phyloP scores from a whole-genome alignment of 768 basidiomycete species.

The Boletus edulis region DNA sequence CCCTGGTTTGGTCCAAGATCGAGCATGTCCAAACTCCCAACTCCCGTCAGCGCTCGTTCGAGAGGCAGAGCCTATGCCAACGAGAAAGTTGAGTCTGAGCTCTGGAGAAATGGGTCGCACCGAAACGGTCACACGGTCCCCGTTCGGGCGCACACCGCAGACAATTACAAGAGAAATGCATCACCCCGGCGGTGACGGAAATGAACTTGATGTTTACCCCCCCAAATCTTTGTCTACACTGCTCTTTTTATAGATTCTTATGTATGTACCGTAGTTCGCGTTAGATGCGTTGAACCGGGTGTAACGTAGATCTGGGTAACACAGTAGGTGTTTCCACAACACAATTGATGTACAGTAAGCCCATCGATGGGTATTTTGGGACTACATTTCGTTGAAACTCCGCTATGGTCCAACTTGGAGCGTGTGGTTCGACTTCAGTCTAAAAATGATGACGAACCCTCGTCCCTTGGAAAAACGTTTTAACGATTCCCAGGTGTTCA shows the following conservation, averaged over 20 bases:
- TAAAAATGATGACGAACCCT: conserved; percentile 17
- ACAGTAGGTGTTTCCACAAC: too few species aligned
- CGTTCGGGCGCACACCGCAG: conserved; percentile 28
- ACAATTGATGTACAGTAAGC: too few species aligned
- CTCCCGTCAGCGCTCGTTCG: conserved; percentile 39
- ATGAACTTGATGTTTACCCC: conserved; percentile 7
- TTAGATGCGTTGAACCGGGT: conserved; percentile 5
- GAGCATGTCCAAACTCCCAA: conserved; percentile 38
- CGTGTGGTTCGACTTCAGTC: conserved; percentile 4
- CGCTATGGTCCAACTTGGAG: not conserved
- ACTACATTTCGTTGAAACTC: conserved; percentile 9
- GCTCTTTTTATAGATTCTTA: conserved; percentile 4
- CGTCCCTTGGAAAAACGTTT: not conserved
- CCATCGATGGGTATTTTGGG: not conserved
- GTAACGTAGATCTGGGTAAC: conserved; percentile 8
- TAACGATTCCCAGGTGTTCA: conserved; percentile 16
- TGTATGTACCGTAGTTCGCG: conserved; percentile 19
- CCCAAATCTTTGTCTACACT: conserved; percentile 5
- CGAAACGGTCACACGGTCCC: conserved; percentile 23
- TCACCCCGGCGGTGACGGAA: conserved; percentile 43
- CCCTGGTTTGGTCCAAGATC: conserved; percentile 62
- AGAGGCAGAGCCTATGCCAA: conserved; percentile 29
- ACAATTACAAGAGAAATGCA: conserved; percentile 40
- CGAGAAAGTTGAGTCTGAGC: conserved; percentile 29
- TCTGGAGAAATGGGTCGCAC: conserved; percentile 20